Base-by-base conservation (phyloP, 305 asterid genomes). In the Rubia peregrina region DNA sequence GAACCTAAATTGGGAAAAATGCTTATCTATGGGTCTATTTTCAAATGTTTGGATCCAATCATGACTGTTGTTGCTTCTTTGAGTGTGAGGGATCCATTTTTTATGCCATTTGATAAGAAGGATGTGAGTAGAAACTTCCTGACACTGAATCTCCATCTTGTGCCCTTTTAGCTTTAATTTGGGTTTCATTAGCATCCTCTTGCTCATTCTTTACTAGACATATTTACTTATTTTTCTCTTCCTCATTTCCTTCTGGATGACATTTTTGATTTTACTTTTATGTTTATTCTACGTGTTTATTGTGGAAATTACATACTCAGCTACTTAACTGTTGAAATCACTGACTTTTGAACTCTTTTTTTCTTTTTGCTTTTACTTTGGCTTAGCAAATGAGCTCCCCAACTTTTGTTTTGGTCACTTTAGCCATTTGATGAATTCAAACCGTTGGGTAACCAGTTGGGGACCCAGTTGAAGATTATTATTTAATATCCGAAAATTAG, bases 1-100 rank as follows among this genome's bases (percentile, higher is more conserved):
- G 98, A 93, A 76, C 98, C 98, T 3, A 93, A 93, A 83, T 94
- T 93, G 67, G 98, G 98, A 57, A 93, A 93, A 84, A 93, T 93
- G 98, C 90, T 93, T 61, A 84, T 91, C 70, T 83, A 71, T 59
- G 96, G 98, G 65, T 86, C 87, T 61, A 83, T 88, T 70, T 89
- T 91, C 81, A 83, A 86, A 81, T 91, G 98, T 85, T 79, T 91
- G 73, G 94, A 84, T 83, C 98, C 98, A 73, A 70, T 88, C 64
- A 81, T 91, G 92, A 91, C 96, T 65, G 89, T 91, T 76, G 98
- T 93, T 79, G 95, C 98, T 83, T 88, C 95, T 73, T 80, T 93
- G 68, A 93, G 96, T 76, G 85, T 82, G 65, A 81, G 96, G 81
- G 98, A 93, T 83, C 98, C 98, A 77, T 93, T 93, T 76, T 65